Evolutionary conservation across 257 asterid genomes (phyloP), one percentile per base, ranked within the genome.

Genomic region (Striga asiatica): DNA sequence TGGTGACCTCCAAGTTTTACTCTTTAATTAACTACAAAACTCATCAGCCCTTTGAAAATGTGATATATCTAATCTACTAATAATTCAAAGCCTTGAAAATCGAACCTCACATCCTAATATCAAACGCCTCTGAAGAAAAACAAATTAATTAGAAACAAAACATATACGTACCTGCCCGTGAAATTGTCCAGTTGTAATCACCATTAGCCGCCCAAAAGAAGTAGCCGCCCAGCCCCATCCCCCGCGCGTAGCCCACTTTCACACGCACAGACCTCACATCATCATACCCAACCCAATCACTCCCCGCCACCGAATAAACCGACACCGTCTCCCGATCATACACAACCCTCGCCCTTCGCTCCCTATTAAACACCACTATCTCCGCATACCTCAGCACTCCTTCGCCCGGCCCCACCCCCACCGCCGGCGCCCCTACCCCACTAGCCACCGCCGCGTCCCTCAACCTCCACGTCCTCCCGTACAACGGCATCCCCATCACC

Each of bases 391-490:
- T 76, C 74, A 89, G 13, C 3, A 67, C 60, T 8, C 93, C 93
- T 5, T 67, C 62, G 0, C 85, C 82, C 1, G 97, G 94, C 0
- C 97, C 97, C 17, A 78, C 79, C 9, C 51, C 84, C 0, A 84
- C 57, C 0, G 94, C 97, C 6, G 84, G 78, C 1, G 91, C 85
- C 2, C 95, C 97, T 3, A 88, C 60, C 2, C 78, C 86, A 14
- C 60, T 2, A 12, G 43, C 0, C 46, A 31, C 0, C 14, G 3
- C 63, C 1, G 80, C 62, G 48, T 88, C 91, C 74, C 67, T 75
- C 29, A 88, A 74, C 21, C 61, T 58, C 97, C 97, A 88, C 32
- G 97, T 80, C 71, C 73, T 67, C n/a, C 94, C 97, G 14, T 84
- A 84, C 57, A 88, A 50, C 0, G 97, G 94, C 24, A 88, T 13